Evolutionary conservation across 805 yeast species (phyloP).

Genomic region (Ogataea pini): DNA sequence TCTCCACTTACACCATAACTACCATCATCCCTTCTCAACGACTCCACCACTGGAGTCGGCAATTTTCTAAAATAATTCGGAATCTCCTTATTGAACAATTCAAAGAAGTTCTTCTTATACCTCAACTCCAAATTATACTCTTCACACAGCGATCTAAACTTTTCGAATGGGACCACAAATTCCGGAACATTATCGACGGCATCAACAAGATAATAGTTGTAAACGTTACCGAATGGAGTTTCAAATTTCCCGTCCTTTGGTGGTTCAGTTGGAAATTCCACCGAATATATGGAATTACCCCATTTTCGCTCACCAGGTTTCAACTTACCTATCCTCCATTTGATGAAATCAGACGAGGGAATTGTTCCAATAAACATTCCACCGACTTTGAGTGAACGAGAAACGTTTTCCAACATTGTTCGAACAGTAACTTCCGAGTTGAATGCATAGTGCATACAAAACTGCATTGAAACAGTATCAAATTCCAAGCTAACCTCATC

Average conservation of each 20-base stretch:
- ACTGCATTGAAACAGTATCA: conserved; percentile 87
- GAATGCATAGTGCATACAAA: conserved; percentile 93
- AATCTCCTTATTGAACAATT: conserved; percentile 78
- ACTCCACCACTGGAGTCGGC: conserved; percentile 59
- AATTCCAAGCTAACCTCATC: conserved; percentile 76
- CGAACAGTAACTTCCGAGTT: conserved; percentile 80
- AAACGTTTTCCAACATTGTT: conserved; percentile 69
- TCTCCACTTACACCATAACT: conserved; percentile 84
- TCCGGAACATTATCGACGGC: conserved; percentile 98
- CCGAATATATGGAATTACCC: conserved; percentile 85
- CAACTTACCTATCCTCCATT: conserved; percentile 59
- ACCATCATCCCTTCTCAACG: conserved; percentile 76
- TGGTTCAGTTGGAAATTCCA: conserved; percentile 75
- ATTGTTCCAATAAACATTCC: conserved; percentile 93
- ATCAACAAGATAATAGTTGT: conserved; percentile 79
- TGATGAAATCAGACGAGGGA: conserved; percentile 85
- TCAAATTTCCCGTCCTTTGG: conserved; percentile 75
- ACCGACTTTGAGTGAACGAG: conserved; percentile 73
- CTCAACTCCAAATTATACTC: conserved; percentile 76
- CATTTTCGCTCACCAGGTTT: conserved; percentile 57
- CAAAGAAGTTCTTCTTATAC: conserved; percentile 74
- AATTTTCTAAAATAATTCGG: conserved; percentile 62
- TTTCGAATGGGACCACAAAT: conserved; percentile 92
- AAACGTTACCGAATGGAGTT: conserved; percentile 80
- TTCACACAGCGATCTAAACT: conserved; percentile 77